phyloP scores from a whole-genome alignment of 139 green algal species.

The Volvox africanus region DNA sequence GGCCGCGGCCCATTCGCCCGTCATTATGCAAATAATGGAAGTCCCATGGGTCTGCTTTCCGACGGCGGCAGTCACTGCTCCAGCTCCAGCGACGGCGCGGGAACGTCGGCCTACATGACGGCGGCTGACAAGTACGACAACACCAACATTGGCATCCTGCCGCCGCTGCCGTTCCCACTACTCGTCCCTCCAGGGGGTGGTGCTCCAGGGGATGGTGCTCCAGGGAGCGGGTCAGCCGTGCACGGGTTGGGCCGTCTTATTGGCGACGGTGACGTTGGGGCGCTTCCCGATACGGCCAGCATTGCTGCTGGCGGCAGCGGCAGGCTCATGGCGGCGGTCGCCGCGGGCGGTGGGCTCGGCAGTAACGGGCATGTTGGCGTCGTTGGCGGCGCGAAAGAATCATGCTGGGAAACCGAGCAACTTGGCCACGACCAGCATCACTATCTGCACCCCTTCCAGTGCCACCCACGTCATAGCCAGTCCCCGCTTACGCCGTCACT shows the following conservation, averaged over 20 bases:
- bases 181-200: background rate
- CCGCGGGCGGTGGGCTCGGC: background rate
- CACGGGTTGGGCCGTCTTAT: background rate
- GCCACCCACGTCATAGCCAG: background rate
- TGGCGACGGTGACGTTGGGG: background rate
- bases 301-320: background rate
- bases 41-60: background rate
- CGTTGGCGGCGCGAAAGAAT: background rate
- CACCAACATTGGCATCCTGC: constrained; percentile 24
- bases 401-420: background rate
- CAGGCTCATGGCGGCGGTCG: background rate
- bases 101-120: constrained; percentile 28
- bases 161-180: constrained; percentile 8
- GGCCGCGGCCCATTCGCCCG: too few relatives aligned
- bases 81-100: background rate
- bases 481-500: too few relatives aligned
- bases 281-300: background rate
- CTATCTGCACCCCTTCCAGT: background rate
- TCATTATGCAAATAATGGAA: background rate
- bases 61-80: background rate
- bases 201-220: background rate
- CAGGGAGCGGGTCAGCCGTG: background rate
- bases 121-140: background rate
- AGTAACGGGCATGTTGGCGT: background rate
- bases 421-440: background rate